These are phyloP conservation scores for Gossypium herbaceum DNA, from an alignment of 345 rosid genomes.

Conservation along the genomic window DNA sequence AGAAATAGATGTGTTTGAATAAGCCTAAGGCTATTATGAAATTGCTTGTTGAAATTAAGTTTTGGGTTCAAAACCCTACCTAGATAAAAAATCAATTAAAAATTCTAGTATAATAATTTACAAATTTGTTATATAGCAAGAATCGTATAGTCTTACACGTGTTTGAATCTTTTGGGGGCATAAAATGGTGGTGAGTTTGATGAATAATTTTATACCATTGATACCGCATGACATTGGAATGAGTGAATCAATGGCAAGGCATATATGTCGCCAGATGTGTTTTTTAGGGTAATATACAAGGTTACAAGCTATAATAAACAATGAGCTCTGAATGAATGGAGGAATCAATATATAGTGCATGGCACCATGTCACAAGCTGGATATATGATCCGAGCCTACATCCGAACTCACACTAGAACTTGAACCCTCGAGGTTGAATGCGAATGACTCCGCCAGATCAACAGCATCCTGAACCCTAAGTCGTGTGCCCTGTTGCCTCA, in stretches of 20 bases:
- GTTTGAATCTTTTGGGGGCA: too few species aligned
- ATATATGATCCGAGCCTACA: constrained; percentile 56
- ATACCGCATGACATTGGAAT: background rate
- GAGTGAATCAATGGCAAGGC: constrained; percentile 6
- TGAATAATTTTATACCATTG: background rate
- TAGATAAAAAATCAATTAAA: too few species aligned
- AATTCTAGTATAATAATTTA: too few species aligned
- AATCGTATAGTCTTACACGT: too few species aligned
- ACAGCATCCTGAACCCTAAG: constrained; percentile 70
- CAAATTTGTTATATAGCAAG: too few species aligned
- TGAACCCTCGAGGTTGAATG: constrained; percentile 35
- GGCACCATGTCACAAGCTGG: constrained; percentile 44
- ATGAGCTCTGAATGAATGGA: background rate
- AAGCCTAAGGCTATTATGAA: too few species aligned
- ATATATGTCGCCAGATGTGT: constrained; percentile 1
- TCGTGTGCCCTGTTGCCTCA: constrained; percentile 88
- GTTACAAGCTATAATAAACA: background rate
- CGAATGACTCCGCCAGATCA: constrained; percentile 60
- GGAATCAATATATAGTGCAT: background rate
- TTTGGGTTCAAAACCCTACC: too few species aligned
- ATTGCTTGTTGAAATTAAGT: too few species aligned
- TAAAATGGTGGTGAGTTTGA: background rate
- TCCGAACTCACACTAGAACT: constrained; percentile 43
- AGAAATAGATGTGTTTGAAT: too few species aligned
- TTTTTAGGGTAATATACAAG: background rate